Evolutionary conservation across 306 rosid species (phyloP).

Genomic region (Acacia acuminata): DNA sequence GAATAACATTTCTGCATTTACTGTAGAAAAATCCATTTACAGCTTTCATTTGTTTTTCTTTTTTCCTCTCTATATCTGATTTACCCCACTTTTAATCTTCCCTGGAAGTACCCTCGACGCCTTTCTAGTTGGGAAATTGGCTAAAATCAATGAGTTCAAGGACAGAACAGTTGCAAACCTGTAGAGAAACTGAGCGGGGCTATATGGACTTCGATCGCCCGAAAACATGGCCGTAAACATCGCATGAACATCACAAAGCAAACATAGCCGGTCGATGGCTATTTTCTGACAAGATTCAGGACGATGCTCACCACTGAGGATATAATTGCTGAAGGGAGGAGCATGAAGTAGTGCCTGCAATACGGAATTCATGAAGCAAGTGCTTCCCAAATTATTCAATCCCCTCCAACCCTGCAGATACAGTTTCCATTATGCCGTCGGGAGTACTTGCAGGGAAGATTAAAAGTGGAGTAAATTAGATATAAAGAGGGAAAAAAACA

Average conservation of each 20-base stretch:
- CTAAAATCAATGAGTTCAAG: slow-evolving; percentile 25
- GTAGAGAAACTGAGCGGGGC: slow-evolving; percentile 86
- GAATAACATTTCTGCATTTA: too few species aligned
- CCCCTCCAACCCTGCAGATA: slow-evolving; percentile 88
- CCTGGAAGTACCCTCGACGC: too few species aligned
- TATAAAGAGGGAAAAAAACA: too few species aligned
- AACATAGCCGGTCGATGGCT: slow-evolving; percentile 50
- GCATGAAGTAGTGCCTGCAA: slow-evolving; percentile 82
- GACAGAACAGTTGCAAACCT: slow-evolving; percentile 65
- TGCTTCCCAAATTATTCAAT: slow-evolving; percentile 79
- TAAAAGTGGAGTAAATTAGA: too few species aligned
- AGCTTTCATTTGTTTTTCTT: too few species aligned
- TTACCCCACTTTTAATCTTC: too few species aligned
- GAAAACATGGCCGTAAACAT: slow-evolving; percentile 76
- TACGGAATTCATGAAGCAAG: slow-evolving; percentile 93
- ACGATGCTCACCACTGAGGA: slow-evolving; percentile 71
- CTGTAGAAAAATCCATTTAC: too few species aligned
- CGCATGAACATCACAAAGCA: slow-evolving; percentile 77
- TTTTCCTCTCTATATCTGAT: too few species aligned
- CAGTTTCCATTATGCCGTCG: too few species aligned
- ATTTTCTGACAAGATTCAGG: slow-evolving; percentile 57
- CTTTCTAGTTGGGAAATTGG: background rate
- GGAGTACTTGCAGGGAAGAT: too few species aligned
- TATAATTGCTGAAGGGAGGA: slow-evolving; percentile 72
- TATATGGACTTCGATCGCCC: slow-evolving; percentile 69